A percentile compares a stretch with the other conserved stretches of the same genome.
Conservation (phyloP, 108 stramenopile genomes). For the Fistulifera solaris region DNA sequence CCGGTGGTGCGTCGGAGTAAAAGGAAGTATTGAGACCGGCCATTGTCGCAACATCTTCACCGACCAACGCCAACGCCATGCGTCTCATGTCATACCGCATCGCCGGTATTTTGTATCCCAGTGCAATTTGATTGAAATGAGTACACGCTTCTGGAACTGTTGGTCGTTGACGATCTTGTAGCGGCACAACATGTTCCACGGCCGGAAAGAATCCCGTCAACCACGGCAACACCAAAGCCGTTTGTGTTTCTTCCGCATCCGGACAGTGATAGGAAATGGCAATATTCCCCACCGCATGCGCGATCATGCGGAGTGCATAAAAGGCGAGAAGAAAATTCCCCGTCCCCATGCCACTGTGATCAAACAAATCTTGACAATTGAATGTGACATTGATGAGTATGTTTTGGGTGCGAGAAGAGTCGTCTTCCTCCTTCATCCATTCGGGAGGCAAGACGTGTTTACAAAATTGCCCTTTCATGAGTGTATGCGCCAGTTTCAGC, state of each 20-base stretch:
- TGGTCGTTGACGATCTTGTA: neutral
- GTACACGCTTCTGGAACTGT: neutral
- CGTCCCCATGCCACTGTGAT: neutral
- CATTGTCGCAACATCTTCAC: no score
- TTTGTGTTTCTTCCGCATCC: neutral
- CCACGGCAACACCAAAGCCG: neutral
- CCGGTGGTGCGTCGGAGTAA: neutral
- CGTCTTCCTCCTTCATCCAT: no score
- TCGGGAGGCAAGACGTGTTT: no score
- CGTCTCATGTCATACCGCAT: neutral
- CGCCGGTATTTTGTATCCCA: neutral
- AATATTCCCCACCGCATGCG: neutral
- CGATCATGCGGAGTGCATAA: slow-evolving; percentile 1
- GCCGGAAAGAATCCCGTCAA: slow-evolving; percentile 3
- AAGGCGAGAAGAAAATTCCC: slow-evolving; percentile 3
- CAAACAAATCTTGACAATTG: neutral
- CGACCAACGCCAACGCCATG: slow-evolving; percentile 1
- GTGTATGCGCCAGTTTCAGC: no score
- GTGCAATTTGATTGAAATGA: neutral
- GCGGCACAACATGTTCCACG: neutral
- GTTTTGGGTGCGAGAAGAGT: no score
- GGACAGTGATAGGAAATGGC: neutral
- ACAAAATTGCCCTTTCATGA: no score
- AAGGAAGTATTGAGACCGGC: no score
- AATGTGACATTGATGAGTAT: neutral